Percentiles rank a stretch among this genome's conserved stretches.
These are phyloP conservation scores for Rosa lucieae DNA, from an alignment of 306 rosid species.

Conservation along the genomic window DNA sequence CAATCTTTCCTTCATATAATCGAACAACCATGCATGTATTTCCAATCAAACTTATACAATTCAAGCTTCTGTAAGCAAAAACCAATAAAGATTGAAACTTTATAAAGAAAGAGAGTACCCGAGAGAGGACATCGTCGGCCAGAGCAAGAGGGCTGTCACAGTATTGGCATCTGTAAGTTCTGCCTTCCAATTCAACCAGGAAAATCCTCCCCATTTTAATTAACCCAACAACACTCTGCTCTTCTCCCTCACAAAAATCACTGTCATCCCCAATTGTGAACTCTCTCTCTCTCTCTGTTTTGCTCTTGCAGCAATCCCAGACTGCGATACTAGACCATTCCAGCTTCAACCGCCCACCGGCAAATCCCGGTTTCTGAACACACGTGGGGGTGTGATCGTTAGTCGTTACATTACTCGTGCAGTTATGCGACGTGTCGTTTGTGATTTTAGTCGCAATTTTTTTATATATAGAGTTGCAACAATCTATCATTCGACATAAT, in stretches of 20 bases:
- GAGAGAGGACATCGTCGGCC: slow-evolving; percentile 61
- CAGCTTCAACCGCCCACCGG: neutral
- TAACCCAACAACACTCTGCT: slow-evolving; percentile 1
- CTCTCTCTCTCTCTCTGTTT: neutral
- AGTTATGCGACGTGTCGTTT: neutral
- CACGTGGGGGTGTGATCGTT: neutral
- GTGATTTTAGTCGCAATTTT: neutral
- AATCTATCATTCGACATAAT: no score
- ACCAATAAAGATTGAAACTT: neutral
- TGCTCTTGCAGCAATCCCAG: neutral
- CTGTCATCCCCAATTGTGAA: neutral
- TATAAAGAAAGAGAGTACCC: slow-evolving; percentile 40
- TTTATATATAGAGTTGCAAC: no score
- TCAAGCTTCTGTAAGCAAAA: no score
- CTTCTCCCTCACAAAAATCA: neutral
- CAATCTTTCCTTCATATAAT: neutral
- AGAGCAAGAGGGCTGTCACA: slow-evolving; percentile 64
- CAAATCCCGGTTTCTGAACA: neutral
- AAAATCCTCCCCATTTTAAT: slow-evolving; percentile 69
- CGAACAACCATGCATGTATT: neutral
- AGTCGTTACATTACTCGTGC: neutral
- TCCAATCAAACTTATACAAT: neutral
- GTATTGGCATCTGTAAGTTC: slow-evolving; percentile 56
- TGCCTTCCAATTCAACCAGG: slow-evolving; percentile 75
- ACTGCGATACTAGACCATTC: no score